phyloP scores from a whole-genome alignment of 805 yeast genomes.

The Ogataea pilisensis region DNA sequence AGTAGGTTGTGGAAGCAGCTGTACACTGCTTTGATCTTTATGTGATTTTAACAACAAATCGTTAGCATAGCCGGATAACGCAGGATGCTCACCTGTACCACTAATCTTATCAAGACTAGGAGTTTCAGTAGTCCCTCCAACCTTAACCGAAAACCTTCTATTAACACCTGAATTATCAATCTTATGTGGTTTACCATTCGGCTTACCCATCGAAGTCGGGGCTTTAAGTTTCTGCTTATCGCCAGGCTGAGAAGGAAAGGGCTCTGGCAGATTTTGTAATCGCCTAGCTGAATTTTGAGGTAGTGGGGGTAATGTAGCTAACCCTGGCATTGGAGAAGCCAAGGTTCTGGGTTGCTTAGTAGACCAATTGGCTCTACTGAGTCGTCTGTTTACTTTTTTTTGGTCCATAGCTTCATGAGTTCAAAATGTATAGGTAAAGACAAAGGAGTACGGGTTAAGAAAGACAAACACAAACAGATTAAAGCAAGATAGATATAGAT shows the following conservation, averaged over 20 bases:
- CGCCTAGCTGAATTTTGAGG: conserved; percentile 1
- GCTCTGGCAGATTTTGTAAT: neutral
- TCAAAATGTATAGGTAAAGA: no score
- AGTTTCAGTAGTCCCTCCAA: conserved; percentile 16
- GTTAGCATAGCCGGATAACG: conserved; percentile 9
- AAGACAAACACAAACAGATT: no score
- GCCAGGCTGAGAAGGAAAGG: conserved; percentile 1
- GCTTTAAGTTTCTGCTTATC: neutral
- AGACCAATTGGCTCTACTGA: conserved; percentile 27
- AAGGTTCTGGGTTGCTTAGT: conserved; percentile 10
- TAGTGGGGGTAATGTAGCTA: neutral
- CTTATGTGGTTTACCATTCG: conserved; percentile 10
- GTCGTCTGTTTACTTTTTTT: conserved; percentile 14
- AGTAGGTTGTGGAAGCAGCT: neutral
- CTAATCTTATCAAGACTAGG: conserved; percentile 2
- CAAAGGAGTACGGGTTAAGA: no score
- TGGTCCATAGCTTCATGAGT: no score
- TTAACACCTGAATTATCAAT: conserved; percentile 18
- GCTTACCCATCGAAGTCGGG: neutral
- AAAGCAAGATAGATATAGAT: no score
- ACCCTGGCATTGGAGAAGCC: neutral
- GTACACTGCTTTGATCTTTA: neutral
- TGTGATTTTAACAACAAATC: neutral
- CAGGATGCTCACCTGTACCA: conserved; percentile 8
- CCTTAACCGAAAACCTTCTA: conserved; percentile 23